Evolutionary conservation across 2,329 filamentous ascomycete species (phyloP).

Genomic region (Phaeosphaeriaceae sp.): DNA sequence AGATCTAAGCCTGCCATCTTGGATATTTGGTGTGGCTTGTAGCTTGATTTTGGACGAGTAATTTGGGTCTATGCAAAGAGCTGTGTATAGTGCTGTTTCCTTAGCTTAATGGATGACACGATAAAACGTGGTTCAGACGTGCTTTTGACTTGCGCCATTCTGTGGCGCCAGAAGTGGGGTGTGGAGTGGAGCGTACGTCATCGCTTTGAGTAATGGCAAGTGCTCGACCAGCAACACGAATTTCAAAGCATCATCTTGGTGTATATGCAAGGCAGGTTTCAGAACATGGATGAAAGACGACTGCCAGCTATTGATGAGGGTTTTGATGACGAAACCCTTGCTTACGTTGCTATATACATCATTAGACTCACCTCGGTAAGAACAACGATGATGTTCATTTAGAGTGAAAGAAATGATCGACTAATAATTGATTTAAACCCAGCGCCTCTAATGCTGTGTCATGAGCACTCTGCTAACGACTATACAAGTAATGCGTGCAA

Average conservation of each 20-base stretch:
- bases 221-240: not conserved
- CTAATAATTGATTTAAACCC: not conserved
- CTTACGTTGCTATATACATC: not conserved
- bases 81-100: not conserved
- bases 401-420: not conserved
- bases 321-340: not conserved
- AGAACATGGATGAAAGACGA: not conserved
- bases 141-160: not conserved
- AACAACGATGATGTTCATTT: not conserved
- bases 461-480: not conserved
- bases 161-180: constrained; percentile 1
- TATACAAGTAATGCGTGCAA: not conserved
- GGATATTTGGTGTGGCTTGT: not conserved
- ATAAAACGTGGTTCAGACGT: not conserved
- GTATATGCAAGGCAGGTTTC: not conserved
- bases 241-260: not conserved
- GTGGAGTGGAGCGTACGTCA: not conserved
- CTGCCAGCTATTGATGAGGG: not conserved
- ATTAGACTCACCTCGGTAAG: not conserved
- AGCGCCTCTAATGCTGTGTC: not conserved
- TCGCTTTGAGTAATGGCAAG: not conserved
- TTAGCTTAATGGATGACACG: not conserved
- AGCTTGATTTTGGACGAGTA: not conserved
- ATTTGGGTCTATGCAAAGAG: not conserved
- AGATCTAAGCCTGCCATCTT: constrained; percentile 53